Conservation (phyloP, 257 asterid genomes). For the Rubia yunnanensis region DNA sequence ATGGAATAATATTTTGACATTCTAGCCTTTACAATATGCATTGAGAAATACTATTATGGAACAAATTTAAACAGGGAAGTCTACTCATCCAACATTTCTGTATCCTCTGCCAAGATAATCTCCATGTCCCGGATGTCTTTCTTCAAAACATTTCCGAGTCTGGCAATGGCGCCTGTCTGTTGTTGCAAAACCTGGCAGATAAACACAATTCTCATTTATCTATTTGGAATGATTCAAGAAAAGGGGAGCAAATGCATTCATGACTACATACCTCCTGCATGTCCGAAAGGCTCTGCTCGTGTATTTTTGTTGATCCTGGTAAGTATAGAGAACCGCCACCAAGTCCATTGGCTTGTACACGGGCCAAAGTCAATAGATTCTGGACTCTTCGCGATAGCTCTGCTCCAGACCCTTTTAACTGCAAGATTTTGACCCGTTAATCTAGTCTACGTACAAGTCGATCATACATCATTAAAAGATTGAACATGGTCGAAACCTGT, state of each 20-base stretch:
- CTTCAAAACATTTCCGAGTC: constrained; percentile 83
- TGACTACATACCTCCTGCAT: constrained; percentile 78
- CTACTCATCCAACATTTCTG: constrained; percentile 45
- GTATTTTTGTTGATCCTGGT: constrained; percentile 86
- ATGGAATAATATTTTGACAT: background rate
- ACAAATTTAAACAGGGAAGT: background rate
- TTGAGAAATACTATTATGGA: background rate
- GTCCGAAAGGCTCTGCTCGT: constrained; percentile 73
- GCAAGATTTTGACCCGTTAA: constrained; percentile 27
- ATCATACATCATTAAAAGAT: constrained; percentile 13
- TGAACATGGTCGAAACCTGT: constrained; percentile 46
- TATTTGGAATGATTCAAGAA: background rate
- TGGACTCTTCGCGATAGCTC: constrained; percentile 92
- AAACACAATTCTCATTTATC: background rate
- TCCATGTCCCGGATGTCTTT: constrained; percentile 80
- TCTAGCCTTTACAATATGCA: background rate
- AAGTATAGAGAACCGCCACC: constrained; percentile 58
- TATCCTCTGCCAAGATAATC: constrained; percentile 85
- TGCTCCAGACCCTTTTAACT: constrained; percentile 94
- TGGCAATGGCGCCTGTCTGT: constrained; percentile 83
- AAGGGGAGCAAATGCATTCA: background rate
- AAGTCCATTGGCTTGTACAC: constrained; percentile 67
- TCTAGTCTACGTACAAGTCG: constrained; percentile 13
- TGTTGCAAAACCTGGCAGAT: constrained; percentile 68
- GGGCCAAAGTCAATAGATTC: constrained; percentile 63